Base-by-base conservation (phyloP, 495 filamentous ascomycete genomes). In the Chaetomidium leptoderma region DNA sequence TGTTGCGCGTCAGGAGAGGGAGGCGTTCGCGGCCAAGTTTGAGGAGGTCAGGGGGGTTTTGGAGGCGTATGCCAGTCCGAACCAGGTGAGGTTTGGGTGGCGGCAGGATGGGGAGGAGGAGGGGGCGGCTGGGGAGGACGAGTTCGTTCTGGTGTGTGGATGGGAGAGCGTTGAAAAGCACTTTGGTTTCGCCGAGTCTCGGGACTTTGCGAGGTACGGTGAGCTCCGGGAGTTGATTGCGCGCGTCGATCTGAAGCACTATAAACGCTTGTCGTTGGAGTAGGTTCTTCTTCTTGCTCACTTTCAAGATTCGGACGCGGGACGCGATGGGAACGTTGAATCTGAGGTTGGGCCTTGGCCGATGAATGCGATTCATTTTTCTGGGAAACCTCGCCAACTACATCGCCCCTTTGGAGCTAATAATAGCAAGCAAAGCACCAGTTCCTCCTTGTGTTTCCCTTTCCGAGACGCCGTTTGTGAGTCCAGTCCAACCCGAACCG, bases 141-240 rank as follows among this genome's bases (percentile, higher is more conserved):
- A 85, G 60, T 79, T 76, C 55, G 73, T 82, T 0, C 40, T 84
- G 0, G 73, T 82, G n/a, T 73, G 60, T 42, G 77, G 81, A 5
- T 83, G 79, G 79, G 65, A 73, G 26, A 65, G 63, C 17, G 70
- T 76, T 4, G 75, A 81, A 57, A 69, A 73, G 52, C 77, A 81
- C 53, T 47, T 42, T 29, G 72, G 59, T 5, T 81, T 80, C 57
- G 69, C 63, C 19, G 64, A 72, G 50, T 64, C 71, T 4, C 62
- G 68, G 17, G 71, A 39, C 6, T 75, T 74, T 24, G 58, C 62
- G 36, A 71, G 73, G 54, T 81, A 77, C 54, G 57, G 37, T 1
- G 63, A 68, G 52, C 64, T 74, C 5, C 60, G 63, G 30, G 36
- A 62, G 2, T 57, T 66, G 37, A 19, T 76, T 19, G 65, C 72